Evolutionary conservation across 192 early-diverging fungal species (phyloP), one percentile per base, ranked within the genome.

Genomic region (Coemansia sp.): DNA sequence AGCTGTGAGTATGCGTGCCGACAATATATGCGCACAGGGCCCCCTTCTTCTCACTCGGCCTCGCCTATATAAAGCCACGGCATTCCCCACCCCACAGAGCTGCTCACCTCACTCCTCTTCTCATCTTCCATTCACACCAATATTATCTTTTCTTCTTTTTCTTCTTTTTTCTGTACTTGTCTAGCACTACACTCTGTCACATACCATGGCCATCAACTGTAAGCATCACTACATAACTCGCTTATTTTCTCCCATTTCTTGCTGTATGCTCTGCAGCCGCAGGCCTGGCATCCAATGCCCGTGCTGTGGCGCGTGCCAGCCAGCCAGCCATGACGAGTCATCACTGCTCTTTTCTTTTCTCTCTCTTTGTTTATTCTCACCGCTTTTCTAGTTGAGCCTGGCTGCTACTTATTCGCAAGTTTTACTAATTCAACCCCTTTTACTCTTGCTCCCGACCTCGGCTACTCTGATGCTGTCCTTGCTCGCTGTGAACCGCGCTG

Each of bases 401-500:
- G 4, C 57, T 46, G 9, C 40, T 48, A 57, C 6, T n/a, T 31
- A n/a, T 28, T 55, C 5, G 26, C 51, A 55, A 55, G 31, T 33
- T 63, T 45, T 28, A 9, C 31, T 18, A 50, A 33, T 9, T 14
- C 20, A 14, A 31, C 11, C 28, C 35, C 16, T 31, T 26, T n/a
- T 6, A 13, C 16, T 7, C 20, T 6, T 2, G 8, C 45, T 21
- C 20, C 20, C 18, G 45, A 21, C 51, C 31, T 16, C 33, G 51
- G 24, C 28, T 55, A 26, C 21, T 55, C 51, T 34, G 56, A 58
- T 58, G 56, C 56, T 58, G 18, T 58, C 56, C 56, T 58, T 37
- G 34, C 56, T 58, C 56, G 56, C 56, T 3, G 56, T 37, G 16
- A 58, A 58, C n/a, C 35, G 56, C 20, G 34, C 33, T 34, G 56